These are phyloP conservation scores for Claviceps digitariae DNA, from an alignment of 2,329 filamentous ascomycete genomes.

Conservation along the genomic window DNA sequence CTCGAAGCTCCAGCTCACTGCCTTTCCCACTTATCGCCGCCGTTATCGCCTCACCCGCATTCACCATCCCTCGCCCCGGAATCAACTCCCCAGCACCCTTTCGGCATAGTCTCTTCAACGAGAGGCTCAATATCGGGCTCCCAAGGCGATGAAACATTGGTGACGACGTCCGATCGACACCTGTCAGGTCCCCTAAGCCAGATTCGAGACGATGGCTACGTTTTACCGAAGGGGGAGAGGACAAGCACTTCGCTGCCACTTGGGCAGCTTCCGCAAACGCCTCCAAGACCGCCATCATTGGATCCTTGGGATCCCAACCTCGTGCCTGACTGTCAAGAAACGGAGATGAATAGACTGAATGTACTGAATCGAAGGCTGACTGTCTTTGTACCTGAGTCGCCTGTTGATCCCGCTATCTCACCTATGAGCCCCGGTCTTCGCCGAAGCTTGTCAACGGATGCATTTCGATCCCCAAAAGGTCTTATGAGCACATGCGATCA, in stretches of 20 bases:
- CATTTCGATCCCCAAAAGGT: slow-evolving; percentile 2
- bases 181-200: neutral
- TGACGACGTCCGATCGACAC: slow-evolving; percentile 10
- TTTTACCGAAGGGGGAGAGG: neutral
- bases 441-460: neutral
- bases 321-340: slow-evolving; percentile 10
- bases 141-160: slow-evolving; percentile 1
- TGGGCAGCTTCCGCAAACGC: slow-evolving; percentile 11
- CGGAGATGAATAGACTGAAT: slow-evolving; percentile 6
- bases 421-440: slow-evolving; percentile 1
- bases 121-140: slow-evolving; percentile 4
- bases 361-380: slow-evolving; percentile 11
- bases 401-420: slow-evolving; percentile 8
- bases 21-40: slow-evolving; percentile 16
- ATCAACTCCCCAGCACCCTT: neutral
- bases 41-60: slow-evolving; percentile 10
- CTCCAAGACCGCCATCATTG: slow-evolving; percentile 24
- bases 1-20: slow-evolving; percentile 23
- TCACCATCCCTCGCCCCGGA: slow-evolving; percentile 6
- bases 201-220: neutral
- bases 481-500: slow-evolving; percentile 3
- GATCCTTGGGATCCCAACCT: slow-evolving; percentile 29
- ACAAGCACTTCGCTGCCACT: slow-evolving; percentile 3
- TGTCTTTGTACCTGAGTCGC: slow-evolving; percentile 6
- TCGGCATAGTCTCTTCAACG: neutral